Evolutionary conservation across 768 basidiomycete genomes (phyloP), one percentile per base, ranked within the genome.

Genomic region (Auricularia cornea): DNA sequence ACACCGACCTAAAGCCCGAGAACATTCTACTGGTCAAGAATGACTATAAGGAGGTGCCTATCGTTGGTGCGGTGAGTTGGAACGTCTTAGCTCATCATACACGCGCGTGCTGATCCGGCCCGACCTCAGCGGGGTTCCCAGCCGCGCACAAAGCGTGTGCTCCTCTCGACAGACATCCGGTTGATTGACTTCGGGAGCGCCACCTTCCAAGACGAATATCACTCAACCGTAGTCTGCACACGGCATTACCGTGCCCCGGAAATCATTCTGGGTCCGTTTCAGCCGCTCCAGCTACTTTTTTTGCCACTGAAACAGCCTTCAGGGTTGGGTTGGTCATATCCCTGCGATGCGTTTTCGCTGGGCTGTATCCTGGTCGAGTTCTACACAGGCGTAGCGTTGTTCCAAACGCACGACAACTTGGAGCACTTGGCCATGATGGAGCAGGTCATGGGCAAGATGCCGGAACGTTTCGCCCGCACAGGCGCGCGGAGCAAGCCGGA

Each of bases 381-480:
- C 74, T 96, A 86, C 78, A 99, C 97, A 20, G 97, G 97, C 30
- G 86, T 94, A 35, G 97, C 97, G 8, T 83, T 99, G n/a, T 99
- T 97, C 77, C 97, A 99, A 75, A 98, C 97, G 0, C 97, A 98
- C 70, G 96, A 98, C 76, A 98, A 99, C 73, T 83, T 98, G 10
- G 97, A 99, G 74, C 97, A 99, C 75, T 85, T 99, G 16, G 97
- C 96, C 44, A 99, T 99, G 97, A 99, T 99, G 97, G 95, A 98
- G 73, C 88, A 91, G 73, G 97, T 98, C 41, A 98, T 98, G 91
- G 96, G 96, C 64, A 92, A 90, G 78, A 95, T 98, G 89, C 92
- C 95, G 0, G 87, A 90, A 60, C 85, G 88, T 4, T 93, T 96
- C 71, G 84, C 85, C 41, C 82, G 88, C 51, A 80, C 82, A 52